Evolutionary conservation across 2,329 filamentous ascomycete species (phyloP).

Genomic region (Aspergillus amoenus): DNA sequence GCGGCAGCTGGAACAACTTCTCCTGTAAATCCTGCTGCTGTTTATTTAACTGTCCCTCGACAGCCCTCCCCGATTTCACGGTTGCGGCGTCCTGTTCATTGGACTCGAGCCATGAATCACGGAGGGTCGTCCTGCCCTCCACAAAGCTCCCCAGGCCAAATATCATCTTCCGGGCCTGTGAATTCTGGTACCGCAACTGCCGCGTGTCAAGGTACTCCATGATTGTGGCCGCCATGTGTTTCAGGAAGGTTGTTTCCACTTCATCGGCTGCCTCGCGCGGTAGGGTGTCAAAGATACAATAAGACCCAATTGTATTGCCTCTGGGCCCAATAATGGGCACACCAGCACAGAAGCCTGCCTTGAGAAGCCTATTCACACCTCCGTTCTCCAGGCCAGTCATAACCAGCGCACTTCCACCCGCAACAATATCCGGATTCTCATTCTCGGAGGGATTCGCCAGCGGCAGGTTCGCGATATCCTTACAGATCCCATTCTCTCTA

Average conservation of each 20-base stretch:
- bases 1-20: no score
- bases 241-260: conserved; percentile 8
- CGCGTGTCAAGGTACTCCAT: conserved; percentile 23
- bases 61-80: no score
- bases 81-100: no score
- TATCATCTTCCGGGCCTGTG: conserved; percentile 24
- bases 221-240: conserved; percentile 19
- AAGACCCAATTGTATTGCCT: not conserved
- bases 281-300: not conserved
- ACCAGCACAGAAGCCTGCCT: not conserved
- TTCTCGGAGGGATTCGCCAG: no score
- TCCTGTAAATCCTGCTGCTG: no score
- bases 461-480: no score
- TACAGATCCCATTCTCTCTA: no score
- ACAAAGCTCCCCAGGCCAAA: conserved; percentile 21
- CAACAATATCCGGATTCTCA: not conserved
- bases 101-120: no score
- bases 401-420: not conserved
- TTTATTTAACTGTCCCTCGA: no score
- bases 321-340: not conserved
- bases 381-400: not conserved
- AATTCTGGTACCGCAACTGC: conserved; percentile 21
- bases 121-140: conserved; percentile 18
- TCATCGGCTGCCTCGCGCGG: not conserved
- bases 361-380: not conserved